Base-by-base conservation (phyloP, 2,329 filamentous ascomycete species). In the Raffaelea deltoideospora region DNA sequence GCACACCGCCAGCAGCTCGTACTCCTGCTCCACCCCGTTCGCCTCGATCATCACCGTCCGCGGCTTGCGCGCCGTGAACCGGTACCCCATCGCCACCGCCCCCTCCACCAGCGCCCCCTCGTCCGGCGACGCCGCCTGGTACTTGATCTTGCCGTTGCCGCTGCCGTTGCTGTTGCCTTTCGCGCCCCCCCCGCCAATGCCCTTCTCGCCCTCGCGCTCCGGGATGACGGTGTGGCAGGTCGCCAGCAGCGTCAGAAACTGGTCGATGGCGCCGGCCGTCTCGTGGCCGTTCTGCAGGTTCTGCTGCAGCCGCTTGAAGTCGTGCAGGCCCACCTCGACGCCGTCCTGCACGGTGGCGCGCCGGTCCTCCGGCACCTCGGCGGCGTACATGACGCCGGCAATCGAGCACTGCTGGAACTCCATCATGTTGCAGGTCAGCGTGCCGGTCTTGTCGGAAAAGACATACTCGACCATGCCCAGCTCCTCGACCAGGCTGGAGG, bases 161-260 rank as follows among this genome's bases (percentile, higher is more conserved):
- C n/a, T n/a, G n/a, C n/a, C n/a, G n/a, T n/a, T n/a, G n/a, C n/a
- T n/a, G n/a, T n/a, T n/a, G n/a, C n/a, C n/a, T n/a, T n/a, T n/a
- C n/a, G n/a, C n/a, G n/a, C n/a, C n/a, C n/a, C n/a, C n/a, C n/a
- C n/a, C n/a, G n/a, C n/a, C n/a, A n/a, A n/a, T n/a, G n/a, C n/a
- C n/a, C 47, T 85, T 79, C 31, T 86, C 81, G n/a, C n/a, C n/a
- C 34, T 76, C 76, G 49, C 77, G 68, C 59, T 98, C 90, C 0
- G 90, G 92, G 50, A 98, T 98, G 46, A 98, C 90, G 0, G 90
- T 98, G 56, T 98, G 90, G 49, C 90, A 98, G 7, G 82, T 93
- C 8, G 88, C 69, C 22, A 98, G 68, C 14, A 98, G 67, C 3
- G 82, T 71, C 34, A 96, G 65, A 56, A 98, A 96, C 48, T 98